Conservation (phyloP, 495 filamentous ascomycete genomes). For the Pyrenula massariospora region DNA sequence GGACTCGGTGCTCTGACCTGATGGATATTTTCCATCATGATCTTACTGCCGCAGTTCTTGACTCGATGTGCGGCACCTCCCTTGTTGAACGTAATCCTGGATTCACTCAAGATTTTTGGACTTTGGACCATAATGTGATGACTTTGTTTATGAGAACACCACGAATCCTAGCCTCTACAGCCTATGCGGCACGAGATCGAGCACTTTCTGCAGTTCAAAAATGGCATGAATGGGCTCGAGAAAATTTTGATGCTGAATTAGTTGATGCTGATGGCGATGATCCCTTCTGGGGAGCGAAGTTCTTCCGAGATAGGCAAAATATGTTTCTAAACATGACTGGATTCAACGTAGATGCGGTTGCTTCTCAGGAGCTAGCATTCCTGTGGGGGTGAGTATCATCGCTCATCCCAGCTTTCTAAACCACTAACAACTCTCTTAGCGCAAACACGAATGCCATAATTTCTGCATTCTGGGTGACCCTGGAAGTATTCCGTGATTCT, state of each 20-base stretch:
- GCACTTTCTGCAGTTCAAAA: constrained; percentile 11
- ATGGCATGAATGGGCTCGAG: constrained; percentile 16
- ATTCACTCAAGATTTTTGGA: constrained; percentile 16
- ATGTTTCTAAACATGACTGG: constrained; percentile 19
- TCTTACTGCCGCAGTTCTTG: constrained; percentile 9
- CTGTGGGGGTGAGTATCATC: constrained; percentile 14
- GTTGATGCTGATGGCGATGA: constrained; percentile 15
- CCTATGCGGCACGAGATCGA: constrained; percentile 11
- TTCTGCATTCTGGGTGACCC: neutral
- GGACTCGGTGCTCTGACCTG: constrained; percentile 11
- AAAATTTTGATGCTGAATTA: constrained; percentile 8
- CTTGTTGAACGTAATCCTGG: constrained; percentile 13
- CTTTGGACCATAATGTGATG: constrained; percentile 16
- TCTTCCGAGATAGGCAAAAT: constrained; percentile 16
- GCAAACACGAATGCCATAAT: neutral
- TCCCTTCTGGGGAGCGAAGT: constrained; percentile 17
- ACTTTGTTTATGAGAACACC: constrained; percentile 11
- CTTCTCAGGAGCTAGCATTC: constrained; percentile 16
- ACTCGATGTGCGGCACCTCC: constrained; percentile 18
- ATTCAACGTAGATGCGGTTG: constrained; percentile 13
- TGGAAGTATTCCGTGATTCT: constrained; percentile 8
- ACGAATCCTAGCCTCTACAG: constrained; percentile 13
- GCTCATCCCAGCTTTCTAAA: neutral
- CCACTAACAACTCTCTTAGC: no score
- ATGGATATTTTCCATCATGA: constrained; percentile 14